These are phyloP conservation scores for Amylocystis lapponica DNA, from an alignment of 768 basidiomycete species.

Conservation along the genomic window DNA sequence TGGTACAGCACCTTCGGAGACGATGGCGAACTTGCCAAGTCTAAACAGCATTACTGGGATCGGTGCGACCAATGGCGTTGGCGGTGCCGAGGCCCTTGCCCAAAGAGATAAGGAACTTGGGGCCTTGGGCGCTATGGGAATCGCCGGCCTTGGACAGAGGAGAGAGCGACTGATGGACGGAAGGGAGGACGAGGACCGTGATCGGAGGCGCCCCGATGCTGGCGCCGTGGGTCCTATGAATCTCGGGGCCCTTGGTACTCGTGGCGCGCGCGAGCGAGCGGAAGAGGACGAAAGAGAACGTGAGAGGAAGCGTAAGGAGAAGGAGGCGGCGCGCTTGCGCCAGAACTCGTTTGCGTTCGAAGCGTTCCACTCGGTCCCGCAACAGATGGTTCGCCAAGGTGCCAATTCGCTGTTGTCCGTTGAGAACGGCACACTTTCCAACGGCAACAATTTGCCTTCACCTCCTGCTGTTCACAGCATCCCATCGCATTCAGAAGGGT, in stretches of 20 bases:
- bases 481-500: conserved; percentile 12
- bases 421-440: conserved; percentile 16
- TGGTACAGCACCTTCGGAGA: conserved; percentile 10
- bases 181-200: conserved; percentile 46
- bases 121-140: conserved; percentile 20
- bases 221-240: conserved; percentile 34
- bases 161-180: conserved; percentile 21
- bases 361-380: conserved; percentile 67
- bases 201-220: conserved; percentile 33
- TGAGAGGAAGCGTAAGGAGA: conserved; percentile 49
- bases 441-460: conserved; percentile 2
- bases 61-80: conserved; percentile 11
- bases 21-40: conserved; percentile 10
- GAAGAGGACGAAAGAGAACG: conserved; percentile 46
- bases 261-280: conserved; percentile 58
- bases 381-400: conserved; percentile 29
- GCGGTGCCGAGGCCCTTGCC: conserved; percentile 13
- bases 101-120: conserved; percentile 17
- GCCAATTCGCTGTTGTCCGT: conserved; percentile 27
- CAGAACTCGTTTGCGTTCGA: conserved; percentile 55
- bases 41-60: conserved; percentile 7
- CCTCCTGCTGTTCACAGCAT: conserved; percentile 13
- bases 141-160: conserved; percentile 33
- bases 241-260: conserved; percentile 22
- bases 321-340: conserved; percentile 41